These are phyloP conservation scores for Oxytropis ochrocephala DNA, from an alignment of 306 rosid species.

Conservation along the genomic window DNA sequence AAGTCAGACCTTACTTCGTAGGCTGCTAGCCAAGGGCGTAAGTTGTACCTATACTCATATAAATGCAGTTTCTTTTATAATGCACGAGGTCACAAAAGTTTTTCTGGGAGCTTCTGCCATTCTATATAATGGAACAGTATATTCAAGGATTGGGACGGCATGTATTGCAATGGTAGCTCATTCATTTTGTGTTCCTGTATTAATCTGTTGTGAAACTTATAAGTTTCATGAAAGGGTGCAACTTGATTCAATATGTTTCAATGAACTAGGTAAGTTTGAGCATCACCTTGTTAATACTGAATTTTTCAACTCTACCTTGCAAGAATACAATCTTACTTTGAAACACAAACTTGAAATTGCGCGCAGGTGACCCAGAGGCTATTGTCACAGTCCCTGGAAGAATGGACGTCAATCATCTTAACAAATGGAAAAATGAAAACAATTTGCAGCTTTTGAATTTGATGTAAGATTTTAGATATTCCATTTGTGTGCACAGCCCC, in stretches of 20 bases:
- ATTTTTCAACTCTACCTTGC: not conserved
- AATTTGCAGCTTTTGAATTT: conserved; percentile 72
- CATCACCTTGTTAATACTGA: conserved; percentile 1
- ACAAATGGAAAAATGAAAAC: conserved; percentile 42
- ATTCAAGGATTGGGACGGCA: conserved; percentile 89
- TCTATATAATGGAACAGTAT: conserved; percentile 76
- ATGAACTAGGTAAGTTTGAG: conserved; percentile 63
- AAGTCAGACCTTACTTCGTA: conserved; percentile 66
- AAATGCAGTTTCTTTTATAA: conserved; percentile 70
- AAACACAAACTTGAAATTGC: conserved; percentile 17
- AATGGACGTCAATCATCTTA: conserved; percentile 48
- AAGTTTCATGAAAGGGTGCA: conserved; percentile 95
- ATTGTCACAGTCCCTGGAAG: conserved; percentile 67
- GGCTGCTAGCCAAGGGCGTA: conserved; percentile 65
- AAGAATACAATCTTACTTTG: not conserved
- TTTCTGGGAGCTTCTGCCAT: conserved; percentile 76
- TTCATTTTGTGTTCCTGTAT: conserved; percentile 72
- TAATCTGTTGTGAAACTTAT: conserved; percentile 89
- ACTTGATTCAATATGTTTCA: conserved; percentile 86
- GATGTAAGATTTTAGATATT: conserved; percentile 43
- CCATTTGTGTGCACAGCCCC: not conserved
- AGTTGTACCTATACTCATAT: conserved; percentile 79
- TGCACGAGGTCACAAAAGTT: conserved; percentile 83
- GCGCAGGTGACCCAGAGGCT: conserved; percentile 69
- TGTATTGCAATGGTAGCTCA: conserved; percentile 91